phyloP scores from a whole-genome alignment of 371 early-diverging fungal species.

The Mortierella sp. region DNA sequence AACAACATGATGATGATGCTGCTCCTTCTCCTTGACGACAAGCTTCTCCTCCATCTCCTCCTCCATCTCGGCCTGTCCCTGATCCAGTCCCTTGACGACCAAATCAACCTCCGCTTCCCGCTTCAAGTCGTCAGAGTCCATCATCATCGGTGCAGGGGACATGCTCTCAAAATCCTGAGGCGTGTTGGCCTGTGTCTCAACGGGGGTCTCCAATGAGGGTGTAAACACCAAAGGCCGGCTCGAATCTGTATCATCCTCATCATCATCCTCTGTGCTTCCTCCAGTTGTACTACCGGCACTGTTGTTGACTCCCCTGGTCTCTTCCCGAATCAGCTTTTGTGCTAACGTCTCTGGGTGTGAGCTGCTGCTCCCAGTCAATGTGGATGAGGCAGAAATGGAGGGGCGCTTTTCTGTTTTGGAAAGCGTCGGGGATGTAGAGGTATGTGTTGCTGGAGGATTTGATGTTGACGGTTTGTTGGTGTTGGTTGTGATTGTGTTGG shows the following conservation, averaged over 20 bases:
- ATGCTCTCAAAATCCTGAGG: constrained; percentile 59
- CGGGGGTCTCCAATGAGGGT: constrained; percentile 52
- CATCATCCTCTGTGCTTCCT: constrained; percentile 35
- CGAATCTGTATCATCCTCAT: constrained; percentile 54
- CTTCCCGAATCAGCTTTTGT: constrained; percentile 10
- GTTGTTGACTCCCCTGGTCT: background rate
- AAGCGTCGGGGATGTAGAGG: constrained; percentile 14
- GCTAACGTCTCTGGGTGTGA: constrained; percentile 12
- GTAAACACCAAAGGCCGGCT: constrained; percentile 56
- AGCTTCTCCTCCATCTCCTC: constrained; percentile 53
- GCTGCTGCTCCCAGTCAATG: background rate
- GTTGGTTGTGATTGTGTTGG: background rate
- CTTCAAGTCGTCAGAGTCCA: constrained; percentile 36
- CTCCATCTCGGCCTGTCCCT: constrained; percentile 58
- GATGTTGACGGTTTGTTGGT: background rate
- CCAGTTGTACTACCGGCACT: background rate
- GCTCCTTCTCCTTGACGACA: constrained; percentile 47
- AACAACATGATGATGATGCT: background rate
- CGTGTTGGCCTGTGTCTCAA: constrained; percentile 57
- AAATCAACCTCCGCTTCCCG: constrained; percentile 49
- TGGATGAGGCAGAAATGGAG: background rate
- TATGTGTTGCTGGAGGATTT: constrained; percentile 3
- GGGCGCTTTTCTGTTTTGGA: constrained; percentile 21
- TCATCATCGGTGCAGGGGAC: constrained; percentile 47
- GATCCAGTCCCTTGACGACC: constrained; percentile 53